These are phyloP conservation scores for Ustilago nuda DNA, from an alignment of 1,284 basidiomycete species.

Conservation along the genomic window DNA sequence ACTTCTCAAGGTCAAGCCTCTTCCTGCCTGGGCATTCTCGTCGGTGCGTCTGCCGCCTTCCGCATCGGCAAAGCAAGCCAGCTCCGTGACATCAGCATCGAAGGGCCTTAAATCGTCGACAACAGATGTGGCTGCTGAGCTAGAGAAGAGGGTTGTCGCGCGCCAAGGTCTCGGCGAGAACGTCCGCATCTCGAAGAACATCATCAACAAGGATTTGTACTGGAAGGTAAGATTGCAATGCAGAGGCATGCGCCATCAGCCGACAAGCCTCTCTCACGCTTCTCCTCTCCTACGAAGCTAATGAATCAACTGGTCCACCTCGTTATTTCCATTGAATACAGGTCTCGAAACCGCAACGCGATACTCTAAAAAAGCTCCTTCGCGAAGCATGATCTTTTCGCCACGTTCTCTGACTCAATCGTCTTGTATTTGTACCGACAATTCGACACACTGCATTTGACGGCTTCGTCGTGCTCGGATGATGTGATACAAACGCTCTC, in stretches of 20 bases:
- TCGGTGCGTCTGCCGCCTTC: conserved; percentile 34
- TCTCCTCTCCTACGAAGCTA: not conserved
- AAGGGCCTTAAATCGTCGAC: conserved; percentile 1
- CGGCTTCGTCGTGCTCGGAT: not conserved
- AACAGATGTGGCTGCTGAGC: conserved; percentile 32
- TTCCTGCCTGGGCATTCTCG: conserved; percentile 33
- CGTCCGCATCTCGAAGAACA: conserved; percentile 42
- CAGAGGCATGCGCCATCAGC: not conserved
- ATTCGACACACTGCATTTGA: not conserved
- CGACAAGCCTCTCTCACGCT: not conserved
- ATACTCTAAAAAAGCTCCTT: conserved; percentile 45
- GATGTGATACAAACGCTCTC: not conserved
- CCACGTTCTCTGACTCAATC: not conserved
- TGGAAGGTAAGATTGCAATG: conserved; percentile 49
- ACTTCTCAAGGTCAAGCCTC: conserved; percentile 44
- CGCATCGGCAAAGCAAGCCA: conserved; percentile 8
- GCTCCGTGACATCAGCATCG: conserved; percentile 11
- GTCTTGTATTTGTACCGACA: conserved; percentile 43
- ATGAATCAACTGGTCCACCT: not conserved
- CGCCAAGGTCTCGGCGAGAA: conserved; percentile 39
- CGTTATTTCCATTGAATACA: not conserved
- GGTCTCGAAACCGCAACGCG: conserved; percentile 49
- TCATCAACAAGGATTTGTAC: conserved; percentile 50
- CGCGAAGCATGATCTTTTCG: conserved; percentile 29
- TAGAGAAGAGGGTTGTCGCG: conserved; percentile 26